These are phyloP conservation scores for Starmerella apis DNA, from an alignment of 805 yeast genomes.

Conservation along the genomic window DNA sequence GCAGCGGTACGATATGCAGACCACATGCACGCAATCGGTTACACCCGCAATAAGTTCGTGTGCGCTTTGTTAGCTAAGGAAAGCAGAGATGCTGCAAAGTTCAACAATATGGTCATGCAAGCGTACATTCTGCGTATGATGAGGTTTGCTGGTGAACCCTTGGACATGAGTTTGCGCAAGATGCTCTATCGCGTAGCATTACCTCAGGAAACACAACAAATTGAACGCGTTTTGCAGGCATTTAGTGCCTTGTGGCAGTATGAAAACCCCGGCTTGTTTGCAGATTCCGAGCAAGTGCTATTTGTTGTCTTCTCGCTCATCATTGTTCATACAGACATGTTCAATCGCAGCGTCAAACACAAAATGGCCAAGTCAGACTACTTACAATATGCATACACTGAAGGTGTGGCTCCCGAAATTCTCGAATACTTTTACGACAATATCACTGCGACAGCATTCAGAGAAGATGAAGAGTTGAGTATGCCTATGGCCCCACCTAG, in stretches of 20 bases:
- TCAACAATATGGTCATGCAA: slow-evolving; percentile 22
- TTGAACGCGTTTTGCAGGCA: slow-evolving; percentile 52
- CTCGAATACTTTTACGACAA: slow-evolving; percentile 54
- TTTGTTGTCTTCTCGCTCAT: slow-evolving; percentile 54
- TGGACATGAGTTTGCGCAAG: slow-evolving; percentile 55
- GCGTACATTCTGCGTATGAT: slow-evolving; percentile 32
- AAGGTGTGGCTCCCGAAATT: slow-evolving; percentile 32
- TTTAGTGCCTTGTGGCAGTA: slow-evolving; percentile 46
- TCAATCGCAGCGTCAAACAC: slow-evolving; percentile 53
- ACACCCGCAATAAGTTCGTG: slow-evolving; percentile 19
- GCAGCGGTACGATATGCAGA: slow-evolving; percentile 23
- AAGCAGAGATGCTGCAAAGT: slow-evolving; percentile 8
- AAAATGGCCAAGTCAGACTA: slow-evolving; percentile 61
- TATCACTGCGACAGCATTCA: slow-evolving; percentile 49
- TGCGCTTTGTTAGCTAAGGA: slow-evolving; percentile 23
- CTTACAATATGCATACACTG: slow-evolving; percentile 37
- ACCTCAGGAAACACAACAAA: slow-evolving; percentile 68
- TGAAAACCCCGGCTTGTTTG: slow-evolving; percentile 35
- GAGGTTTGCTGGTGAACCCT: slow-evolving; percentile 44
- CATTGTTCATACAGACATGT: slow-evolving; percentile 65
- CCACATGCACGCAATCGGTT: slow-evolving; percentile 16
- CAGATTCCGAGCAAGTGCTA: slow-evolving; percentile 46
- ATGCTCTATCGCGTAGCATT: slow-evolving; percentile 48
- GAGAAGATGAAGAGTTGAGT: slow-evolving; percentile 35
- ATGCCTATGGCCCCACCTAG: slow-evolving; percentile 4